phyloP scores from a whole-genome alignment of 768 basidiomycete genomes.

The Tulasnella sp. region DNA sequence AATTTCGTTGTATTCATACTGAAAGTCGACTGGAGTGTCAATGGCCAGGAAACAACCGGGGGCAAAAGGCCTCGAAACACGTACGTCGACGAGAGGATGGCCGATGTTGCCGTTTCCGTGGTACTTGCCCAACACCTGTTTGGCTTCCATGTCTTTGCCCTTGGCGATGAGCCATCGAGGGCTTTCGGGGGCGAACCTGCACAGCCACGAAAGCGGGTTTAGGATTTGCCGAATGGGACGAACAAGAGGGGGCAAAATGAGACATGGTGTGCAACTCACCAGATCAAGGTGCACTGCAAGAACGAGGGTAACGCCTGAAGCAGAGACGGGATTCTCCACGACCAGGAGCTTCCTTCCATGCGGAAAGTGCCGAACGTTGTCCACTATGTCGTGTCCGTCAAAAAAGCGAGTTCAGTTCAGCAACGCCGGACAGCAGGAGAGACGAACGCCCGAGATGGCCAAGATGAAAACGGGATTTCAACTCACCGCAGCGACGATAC shows the following conservation, averaged over 20 bases:
- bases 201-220: neutral
- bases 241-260: neutral
- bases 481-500: conserved; percentile 31
- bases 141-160: conserved; percentile 41
- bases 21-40: neutral
- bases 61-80: conserved; percentile 16
- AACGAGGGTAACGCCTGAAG: conserved; percentile 49
- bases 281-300: conserved; percentile 42
- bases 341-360: conserved; percentile 23
- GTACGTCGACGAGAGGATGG: conserved; percentile 46
- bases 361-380: conserved; percentile 35
- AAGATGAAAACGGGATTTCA: neutral
- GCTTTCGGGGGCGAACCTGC: conserved; percentile 48
- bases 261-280: conserved; percentile 22
- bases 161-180: conserved; percentile 55
- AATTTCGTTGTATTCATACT: conserved; percentile 34
- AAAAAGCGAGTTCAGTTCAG: neutral
- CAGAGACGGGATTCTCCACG: conserved; percentile 42
- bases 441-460: neutral
- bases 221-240: no score
- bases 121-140: conserved; percentile 50
- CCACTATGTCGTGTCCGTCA: conserved; percentile 24
- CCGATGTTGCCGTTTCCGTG: conserved; percentile 53
- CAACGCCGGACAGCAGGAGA: neutral
- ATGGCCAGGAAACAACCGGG: neutral